These are phyloP conservation scores for Raffaelea deltoideospora DNA, from an alignment of 2,329 filamentous ascomycete genomes.

Conservation along the genomic window DNA sequence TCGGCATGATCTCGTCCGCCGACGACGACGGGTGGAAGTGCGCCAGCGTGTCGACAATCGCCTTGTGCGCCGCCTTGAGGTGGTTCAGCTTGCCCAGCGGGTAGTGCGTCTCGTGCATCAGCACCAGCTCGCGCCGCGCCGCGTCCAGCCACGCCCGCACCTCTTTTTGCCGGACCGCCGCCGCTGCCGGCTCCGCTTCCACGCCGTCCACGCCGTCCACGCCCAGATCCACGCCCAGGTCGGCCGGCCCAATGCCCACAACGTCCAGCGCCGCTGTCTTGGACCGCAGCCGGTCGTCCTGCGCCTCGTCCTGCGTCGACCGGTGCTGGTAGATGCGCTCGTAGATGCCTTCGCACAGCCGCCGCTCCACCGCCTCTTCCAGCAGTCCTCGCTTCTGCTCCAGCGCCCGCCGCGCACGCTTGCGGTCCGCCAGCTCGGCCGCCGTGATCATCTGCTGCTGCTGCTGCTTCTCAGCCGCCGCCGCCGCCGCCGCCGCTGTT, in stretches of 20 bases:
- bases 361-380: slow-evolving; percentile 83
- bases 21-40: slow-evolving; percentile 66
- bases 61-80: slow-evolving; percentile 78
- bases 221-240: slow-evolving; percentile 65
- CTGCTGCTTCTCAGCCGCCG: slow-evolving; percentile 21
- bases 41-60: slow-evolving; percentile 74
- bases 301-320: slow-evolving; percentile 82
- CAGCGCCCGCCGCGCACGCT: slow-evolving; percentile 60
- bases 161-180: slow-evolving; percentile 46
- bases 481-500: slow-evolving; percentile 11
- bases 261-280: slow-evolving; percentile 80
- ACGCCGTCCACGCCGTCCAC: slow-evolving; percentile 33
- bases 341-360: slow-evolving; percentile 75
- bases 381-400: slow-evolving; percentile 63
- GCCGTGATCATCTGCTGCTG: slow-evolving; percentile 82
- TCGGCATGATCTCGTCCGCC: slow-evolving; percentile 92
- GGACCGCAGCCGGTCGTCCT: slow-evolving; percentile 86
- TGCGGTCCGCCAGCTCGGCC: slow-evolving; percentile 66
- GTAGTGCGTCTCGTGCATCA: slow-evolving; percentile 77
- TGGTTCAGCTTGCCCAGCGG: slow-evolving; percentile 84
- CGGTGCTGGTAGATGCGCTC: slow-evolving; percentile 80
- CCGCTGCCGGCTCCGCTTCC: slow-evolving; percentile 41
- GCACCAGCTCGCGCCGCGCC: slow-evolving; percentile 55
- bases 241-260: slow-evolving; percentile 79
- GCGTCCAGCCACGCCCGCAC: slow-evolving; percentile 58